A percentile compares a stretch with the other conserved stretches of the same genome.
These are phyloP conservation scores for Sporisorium scitamineum DNA, from an alignment of 1,284 basidiomycete species.

Conservation along the genomic window DNA sequence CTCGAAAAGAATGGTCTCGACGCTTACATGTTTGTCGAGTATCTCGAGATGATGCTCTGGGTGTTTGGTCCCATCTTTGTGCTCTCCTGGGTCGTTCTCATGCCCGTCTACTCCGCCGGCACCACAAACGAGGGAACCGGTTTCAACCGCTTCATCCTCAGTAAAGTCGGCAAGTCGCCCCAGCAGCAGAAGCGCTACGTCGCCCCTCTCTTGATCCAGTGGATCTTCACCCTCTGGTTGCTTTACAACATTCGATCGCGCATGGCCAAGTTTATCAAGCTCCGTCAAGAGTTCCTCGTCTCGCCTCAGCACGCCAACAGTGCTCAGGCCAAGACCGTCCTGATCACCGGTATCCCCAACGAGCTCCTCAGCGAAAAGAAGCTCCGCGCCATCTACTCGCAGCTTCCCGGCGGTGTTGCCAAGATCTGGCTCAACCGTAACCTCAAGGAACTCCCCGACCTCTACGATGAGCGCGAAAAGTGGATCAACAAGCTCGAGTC, in stretches of 20 bases:
- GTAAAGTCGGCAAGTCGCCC: conserved; percentile 73
- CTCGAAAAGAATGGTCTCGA: conserved; percentile 82
- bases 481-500: conserved; percentile 84
- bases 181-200: conserved; percentile 61
- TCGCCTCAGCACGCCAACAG: conserved; percentile 78
- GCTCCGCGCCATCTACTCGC: conserved; percentile 77
- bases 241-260: conserved; percentile 83
- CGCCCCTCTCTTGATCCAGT: conserved; percentile 62
- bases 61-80: conserved; percentile 80
- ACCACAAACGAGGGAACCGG: conserved; percentile 73
- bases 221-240: conserved; percentile 75
- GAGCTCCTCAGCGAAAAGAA: conserved; percentile 78
- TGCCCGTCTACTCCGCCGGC: conserved; percentile 74
- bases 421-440: conserved; percentile 90
- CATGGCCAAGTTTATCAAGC: conserved; percentile 82
- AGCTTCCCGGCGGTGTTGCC: conserved; percentile 85
- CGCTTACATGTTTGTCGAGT: conserved; percentile 92
- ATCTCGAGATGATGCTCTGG: conserved; percentile 81
- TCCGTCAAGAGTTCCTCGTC: conserved; percentile 87
- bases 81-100: conserved; percentile 72
- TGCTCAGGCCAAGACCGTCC: conserved; percentile 86
- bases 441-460: conserved; percentile 83
- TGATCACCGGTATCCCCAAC: conserved; percentile 88
- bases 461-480: conserved; percentile 81
- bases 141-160: conserved; percentile 82